Percentiles rank a stretch among this genome's conserved stretches.
Evolutionary conservation across 352 stramenopile genomes (phyloP).

Genomic region (Peronospora destructor): DNA sequence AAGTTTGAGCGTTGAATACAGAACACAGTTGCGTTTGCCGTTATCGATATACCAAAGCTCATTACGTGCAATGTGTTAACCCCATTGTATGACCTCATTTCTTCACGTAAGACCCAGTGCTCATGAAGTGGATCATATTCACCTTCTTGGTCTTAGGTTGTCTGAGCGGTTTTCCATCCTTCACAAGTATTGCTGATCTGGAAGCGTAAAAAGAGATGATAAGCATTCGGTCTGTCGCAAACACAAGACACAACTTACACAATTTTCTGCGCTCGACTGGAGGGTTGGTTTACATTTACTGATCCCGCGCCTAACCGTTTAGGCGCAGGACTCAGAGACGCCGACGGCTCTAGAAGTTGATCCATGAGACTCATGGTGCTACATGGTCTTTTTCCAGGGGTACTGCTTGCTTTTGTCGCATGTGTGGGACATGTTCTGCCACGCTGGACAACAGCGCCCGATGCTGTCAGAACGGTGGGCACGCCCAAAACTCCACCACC

Average conservation of each 20-base stretch:
- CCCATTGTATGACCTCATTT: slow-evolving; percentile 8
- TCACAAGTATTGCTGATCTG: slow-evolving; percentile 32
- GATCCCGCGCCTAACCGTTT: not conserved
- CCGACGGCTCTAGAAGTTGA: slow-evolving; percentile 23
- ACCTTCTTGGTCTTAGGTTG: slow-evolving; percentile 50
- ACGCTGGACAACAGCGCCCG: slow-evolving; percentile 40
- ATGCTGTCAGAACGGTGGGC: slow-evolving; percentile 45
- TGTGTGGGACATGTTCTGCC: slow-evolving; percentile 4
- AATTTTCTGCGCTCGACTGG: slow-evolving; percentile 46
- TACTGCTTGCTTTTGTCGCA: not conserved
- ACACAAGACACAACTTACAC: slow-evolving; percentile 30
- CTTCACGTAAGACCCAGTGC: slow-evolving; percentile 26
- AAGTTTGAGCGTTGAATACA: not conserved
- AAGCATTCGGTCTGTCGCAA: slow-evolving; percentile 4
- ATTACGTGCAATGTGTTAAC: not conserved
- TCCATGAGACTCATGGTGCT: slow-evolving; percentile 30
- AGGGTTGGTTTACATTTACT: slow-evolving; percentile 10
- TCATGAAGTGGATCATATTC: slow-evolving; percentile 84
- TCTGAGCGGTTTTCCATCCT: slow-evolving; percentile 20
- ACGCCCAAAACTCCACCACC: slow-evolving; percentile 29
- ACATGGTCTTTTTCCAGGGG: slow-evolving; percentile 6
- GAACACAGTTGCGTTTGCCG: not conserved
- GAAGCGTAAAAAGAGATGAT: slow-evolving; percentile 1
- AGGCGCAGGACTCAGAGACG: slow-evolving; percentile 12
- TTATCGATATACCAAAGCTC: not conserved